These are phyloP conservation scores for Aquilaria agallochum DNA, from an alignment of 441 rosid genomes.

Conservation along the genomic window DNA sequence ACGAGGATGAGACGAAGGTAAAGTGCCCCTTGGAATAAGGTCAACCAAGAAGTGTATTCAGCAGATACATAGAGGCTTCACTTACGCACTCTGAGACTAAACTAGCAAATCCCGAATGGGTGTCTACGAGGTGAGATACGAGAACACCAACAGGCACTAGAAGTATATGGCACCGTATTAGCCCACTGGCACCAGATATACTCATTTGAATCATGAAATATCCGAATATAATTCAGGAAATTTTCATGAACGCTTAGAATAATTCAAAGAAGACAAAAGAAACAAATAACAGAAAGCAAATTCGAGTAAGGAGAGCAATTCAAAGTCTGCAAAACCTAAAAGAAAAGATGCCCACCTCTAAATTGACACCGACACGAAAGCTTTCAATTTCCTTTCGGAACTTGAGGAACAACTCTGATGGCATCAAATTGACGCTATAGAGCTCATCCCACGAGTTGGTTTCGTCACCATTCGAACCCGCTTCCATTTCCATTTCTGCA, in stretches of 20 bases:
- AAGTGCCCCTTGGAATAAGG: neutral
- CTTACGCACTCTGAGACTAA: too few species aligned
- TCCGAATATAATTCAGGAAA: too few species aligned
- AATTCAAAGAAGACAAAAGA: neutral
- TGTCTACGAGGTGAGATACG: too few species aligned
- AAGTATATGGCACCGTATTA: too few species aligned
- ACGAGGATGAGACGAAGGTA: slow-evolving; percentile 2
- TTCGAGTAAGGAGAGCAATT: neutral
- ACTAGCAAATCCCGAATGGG: too few species aligned
- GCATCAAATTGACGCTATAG: slow-evolving; percentile 65
- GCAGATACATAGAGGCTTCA: too few species aligned
- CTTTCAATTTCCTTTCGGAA: slow-evolving; percentile 87
- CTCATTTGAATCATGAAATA: too few species aligned
- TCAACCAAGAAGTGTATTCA: too few species aligned
- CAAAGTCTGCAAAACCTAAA: neutral
- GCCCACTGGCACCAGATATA: too few species aligned
- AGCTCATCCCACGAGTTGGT: slow-evolving; percentile 85
- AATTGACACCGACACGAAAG: slow-evolving; percentile 80
- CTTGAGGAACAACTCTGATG: slow-evolving; percentile 81
- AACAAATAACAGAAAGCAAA: neutral
- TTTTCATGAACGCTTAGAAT: too few species aligned
- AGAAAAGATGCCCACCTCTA: slow-evolving; percentile 46
- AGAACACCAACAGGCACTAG: too few species aligned
- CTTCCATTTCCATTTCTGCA: slow-evolving; percentile 33
- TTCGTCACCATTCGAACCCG: slow-evolving; percentile 44